Conservation (phyloP, 2,329 filamentous ascomycete genomes). For the Rhynchosporium secalis region DNA sequence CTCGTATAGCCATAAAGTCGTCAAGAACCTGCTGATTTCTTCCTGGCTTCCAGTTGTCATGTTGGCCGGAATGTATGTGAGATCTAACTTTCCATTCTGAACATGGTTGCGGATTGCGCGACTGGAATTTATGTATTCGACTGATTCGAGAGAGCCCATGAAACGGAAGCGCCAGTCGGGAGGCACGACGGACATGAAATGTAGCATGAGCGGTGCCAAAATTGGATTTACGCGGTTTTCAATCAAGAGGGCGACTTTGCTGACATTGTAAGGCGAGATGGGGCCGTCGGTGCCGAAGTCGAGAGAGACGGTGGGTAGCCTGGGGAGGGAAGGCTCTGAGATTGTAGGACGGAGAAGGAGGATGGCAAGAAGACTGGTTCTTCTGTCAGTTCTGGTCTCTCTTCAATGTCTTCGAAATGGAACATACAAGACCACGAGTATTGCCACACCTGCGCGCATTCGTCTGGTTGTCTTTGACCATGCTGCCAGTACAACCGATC, state of each 20-base stretch:
- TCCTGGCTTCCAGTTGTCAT: slow-evolving; percentile 53
- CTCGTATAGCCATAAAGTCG: slow-evolving; percentile 54
- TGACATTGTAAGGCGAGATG: slow-evolving; percentile 31
- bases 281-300: slow-evolving; percentile 25
- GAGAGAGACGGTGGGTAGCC: slow-evolving; percentile 30
- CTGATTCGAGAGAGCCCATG: slow-evolving; percentile 52
- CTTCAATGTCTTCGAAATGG: background rate
- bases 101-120: slow-evolving; percentile 46
- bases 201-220: slow-evolving; percentile 54
- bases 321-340: slow-evolving; percentile 27
- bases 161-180: slow-evolving; percentile 59
- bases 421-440: slow-evolving; percentile 35
- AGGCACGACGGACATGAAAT: slow-evolving; percentile 57
- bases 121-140: slow-evolving; percentile 47
- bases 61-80: slow-evolving; percentile 53
- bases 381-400: background rate
- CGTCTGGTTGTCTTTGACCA: slow-evolving; percentile 38
- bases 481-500: slow-evolving; percentile 25
- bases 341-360: slow-evolving; percentile 32
- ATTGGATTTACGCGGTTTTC: slow-evolving; percentile 52
- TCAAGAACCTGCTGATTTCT: slow-evolving; percentile 54
- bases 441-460: slow-evolving; percentile 33
- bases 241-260: slow-evolving; percentile 53
- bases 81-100: slow-evolving; percentile 47
- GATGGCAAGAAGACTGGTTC: slow-evolving; percentile 30